Conservation (phyloP, 2,329 filamentous ascomycete genomes). For the Aspergillus sclerotialis region DNA sequence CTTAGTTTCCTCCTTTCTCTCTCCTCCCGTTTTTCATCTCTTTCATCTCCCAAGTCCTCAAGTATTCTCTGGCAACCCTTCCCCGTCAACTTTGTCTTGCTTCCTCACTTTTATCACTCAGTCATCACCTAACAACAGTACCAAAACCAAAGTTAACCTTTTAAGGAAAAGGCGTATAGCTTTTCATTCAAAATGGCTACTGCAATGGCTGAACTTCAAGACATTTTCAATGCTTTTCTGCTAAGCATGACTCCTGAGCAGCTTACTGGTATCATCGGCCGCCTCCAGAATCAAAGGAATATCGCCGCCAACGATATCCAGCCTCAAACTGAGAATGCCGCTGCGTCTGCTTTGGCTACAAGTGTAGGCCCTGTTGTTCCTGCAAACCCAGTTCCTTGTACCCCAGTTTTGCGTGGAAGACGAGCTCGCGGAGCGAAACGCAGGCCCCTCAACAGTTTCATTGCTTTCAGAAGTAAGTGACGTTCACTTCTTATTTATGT, state of each 20-base stretch:
- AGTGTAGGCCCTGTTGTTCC: constrained; percentile 4
- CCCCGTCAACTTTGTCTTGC: background rate
- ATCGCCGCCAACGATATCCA: constrained; percentile 4
- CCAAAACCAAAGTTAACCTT: background rate
- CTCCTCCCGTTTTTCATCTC: background rate
- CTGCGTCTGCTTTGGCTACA: constrained; percentile 2
- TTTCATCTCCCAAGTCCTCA: background rate
- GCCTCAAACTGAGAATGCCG: constrained; percentile 3
- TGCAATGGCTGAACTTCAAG: constrained; percentile 14
- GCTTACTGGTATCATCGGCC: constrained; percentile 13
- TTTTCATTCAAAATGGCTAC: constrained; percentile 9
- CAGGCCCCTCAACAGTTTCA: constrained; percentile 31
- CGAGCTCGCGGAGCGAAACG: constrained; percentile 14
- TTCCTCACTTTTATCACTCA: background rate
- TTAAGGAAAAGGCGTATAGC: background rate
- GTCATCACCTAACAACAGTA: background rate
- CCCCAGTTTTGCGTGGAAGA: constrained; percentile 11
- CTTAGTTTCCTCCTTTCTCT: background rate
- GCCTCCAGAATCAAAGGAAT: constrained; percentile 9
- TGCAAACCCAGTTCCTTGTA: constrained; percentile 5
- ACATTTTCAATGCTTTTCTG: constrained; percentile 19
- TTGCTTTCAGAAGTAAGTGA: constrained; percentile 31
- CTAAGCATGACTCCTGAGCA: constrained; percentile 17
- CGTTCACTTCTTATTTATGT: background rate
- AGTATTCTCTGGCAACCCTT: background rate